Evolutionary conservation across 1,139 yeast genomes (phyloP), one percentile per base, ranked within the genome.

Genomic region (Sporopachydermia cereana): DNA sequence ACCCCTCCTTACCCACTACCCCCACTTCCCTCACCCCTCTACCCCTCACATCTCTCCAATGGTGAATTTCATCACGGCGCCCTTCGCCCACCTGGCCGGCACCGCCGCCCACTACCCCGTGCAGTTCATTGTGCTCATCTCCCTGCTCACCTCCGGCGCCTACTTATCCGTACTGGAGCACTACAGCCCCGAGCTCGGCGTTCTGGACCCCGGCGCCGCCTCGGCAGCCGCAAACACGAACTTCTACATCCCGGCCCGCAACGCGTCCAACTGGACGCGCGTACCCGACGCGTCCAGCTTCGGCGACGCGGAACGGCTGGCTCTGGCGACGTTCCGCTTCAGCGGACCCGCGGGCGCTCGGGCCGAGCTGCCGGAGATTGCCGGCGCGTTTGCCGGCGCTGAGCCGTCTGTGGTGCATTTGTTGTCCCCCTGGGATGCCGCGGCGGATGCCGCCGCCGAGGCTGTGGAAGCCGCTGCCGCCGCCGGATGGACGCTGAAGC

Each of bases 91-190:
- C 41, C 55, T 81, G 49, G 84, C 95, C 31, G 74, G 72, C 52
- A 62, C 73, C 41, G 78, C 91, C 44, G 94, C 96, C 20, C 77
- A 76, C 52, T 76, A 81, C 56, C 99, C 99, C 29, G 86, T 91
- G 54, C 98, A 91, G 62, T 76, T 89, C 49, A 79, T 91, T 49
- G 78, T 88, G 44, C 59, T 78, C 51, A 76, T 89, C 17, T 74
- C 93, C 24, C 65, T 86, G 47, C 64, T 85, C 48, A 94, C 95
- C 2, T 81, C 95, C 7, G 68, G 84, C 47, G 86, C 93, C 12
- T 91, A 86, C 62, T 72, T 86, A 54, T 76, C 91, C 17, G 77
- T 86, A 20, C 81, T 88, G 36, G 95, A 85, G 58, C 82, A 84
- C 52, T 84, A 85, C 56, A 71, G 84, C 47, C 78, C 81, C 20